Percentiles rank a stretch among this genome's conserved stretches.
These are phyloP conservation scores for Ceratocystis huliohia DNA, from an alignment of 2,329 filamentous ascomycete genomes.

Conservation along the genomic window DNA sequence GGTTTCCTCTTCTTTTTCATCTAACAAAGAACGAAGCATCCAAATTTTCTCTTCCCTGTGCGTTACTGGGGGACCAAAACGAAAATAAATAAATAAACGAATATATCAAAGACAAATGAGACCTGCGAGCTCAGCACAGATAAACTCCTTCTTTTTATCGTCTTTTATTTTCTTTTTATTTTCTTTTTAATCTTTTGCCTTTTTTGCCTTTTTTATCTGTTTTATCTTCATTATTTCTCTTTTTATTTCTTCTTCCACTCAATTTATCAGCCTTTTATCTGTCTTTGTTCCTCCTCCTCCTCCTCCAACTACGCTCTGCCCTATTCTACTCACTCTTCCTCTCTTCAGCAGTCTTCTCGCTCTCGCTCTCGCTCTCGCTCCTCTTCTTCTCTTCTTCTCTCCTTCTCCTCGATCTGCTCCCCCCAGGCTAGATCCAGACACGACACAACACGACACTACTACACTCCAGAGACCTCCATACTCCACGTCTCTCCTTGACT, in stretches of 20 bases:
- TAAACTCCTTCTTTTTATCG: not conserved
- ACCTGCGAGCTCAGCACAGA: not conserved
- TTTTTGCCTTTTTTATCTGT: not conserved
- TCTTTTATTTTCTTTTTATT: not conserved
- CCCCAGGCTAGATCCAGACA: not conserved
- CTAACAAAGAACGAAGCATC: not conserved
- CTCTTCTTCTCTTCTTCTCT: not conserved
- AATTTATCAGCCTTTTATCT: not conserved
- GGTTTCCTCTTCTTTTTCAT: not conserved
- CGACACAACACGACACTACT: not conserved
- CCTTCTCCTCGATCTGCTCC: not conserved
- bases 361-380: not conserved
- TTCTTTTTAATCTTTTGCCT: not conserved
- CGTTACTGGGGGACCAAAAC: not conserved
- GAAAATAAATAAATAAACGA: not conserved
- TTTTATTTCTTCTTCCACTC: not conserved
- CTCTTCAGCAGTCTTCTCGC: not conserved
- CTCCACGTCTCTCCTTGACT: too few relatives aligned
- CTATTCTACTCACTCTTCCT: too few relatives aligned
- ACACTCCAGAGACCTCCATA: too few relatives aligned
- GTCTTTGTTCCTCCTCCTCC: not conserved
- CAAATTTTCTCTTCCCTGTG: too few relatives aligned
- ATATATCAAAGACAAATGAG: not conserved
- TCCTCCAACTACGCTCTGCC: not conserved
- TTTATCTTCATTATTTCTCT: not conserved